Evolutionary conservation across 257 asterid genomes (phyloP).

Genomic region (Osmanthus fragrans): DNA sequence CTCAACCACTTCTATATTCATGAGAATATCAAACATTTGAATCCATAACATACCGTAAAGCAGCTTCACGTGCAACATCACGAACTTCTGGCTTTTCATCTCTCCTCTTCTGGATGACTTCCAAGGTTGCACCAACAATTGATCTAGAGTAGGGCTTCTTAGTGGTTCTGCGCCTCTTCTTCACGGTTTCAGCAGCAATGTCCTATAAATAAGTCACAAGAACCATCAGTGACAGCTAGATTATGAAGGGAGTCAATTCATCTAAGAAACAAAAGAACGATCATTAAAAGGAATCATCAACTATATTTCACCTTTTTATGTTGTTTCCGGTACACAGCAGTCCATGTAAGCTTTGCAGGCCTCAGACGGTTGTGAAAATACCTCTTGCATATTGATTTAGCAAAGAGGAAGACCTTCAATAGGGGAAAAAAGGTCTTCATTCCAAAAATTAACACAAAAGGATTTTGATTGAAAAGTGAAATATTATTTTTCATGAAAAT

Average conservation of each 20-base stretch:
- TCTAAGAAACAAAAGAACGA: not conserved
- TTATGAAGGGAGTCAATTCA: not conserved
- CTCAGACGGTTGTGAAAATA: constrained; percentile 82
- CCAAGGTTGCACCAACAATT: constrained; percentile 87
- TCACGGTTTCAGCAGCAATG: constrained; percentile 73
- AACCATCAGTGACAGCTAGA: not conserved
- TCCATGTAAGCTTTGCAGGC: constrained; percentile 88
- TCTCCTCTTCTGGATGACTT: constrained; percentile 83
- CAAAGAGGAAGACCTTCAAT: constrained; percentile 70
- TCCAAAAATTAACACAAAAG: not conserved
- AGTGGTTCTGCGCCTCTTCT: constrained; percentile 80
- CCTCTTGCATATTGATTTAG: constrained; percentile 83
- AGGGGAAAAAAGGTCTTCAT: not conserved
- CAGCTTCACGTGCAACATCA: constrained; percentile 95
- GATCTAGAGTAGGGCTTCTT: constrained; percentile 91
- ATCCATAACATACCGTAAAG: constrained; percentile 54
- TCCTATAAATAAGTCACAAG: constrained; percentile 39
- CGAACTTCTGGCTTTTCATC: constrained; percentile 85
- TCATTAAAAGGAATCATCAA: not conserved
- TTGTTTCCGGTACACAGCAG: constrained; percentile 85
- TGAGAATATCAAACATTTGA: not conserved
- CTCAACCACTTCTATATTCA: not conserved
- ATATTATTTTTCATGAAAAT: too few relatives aligned
- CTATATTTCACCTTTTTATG: constrained; percentile 62
- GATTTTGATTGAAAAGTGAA: not conserved